A percentile compares a stretch with the other conserved stretches of the same genome.
Evolutionary conservation across 768 basidiomycete species (phyloP).

Genomic region (Panaeolus cyanescens): DNA sequence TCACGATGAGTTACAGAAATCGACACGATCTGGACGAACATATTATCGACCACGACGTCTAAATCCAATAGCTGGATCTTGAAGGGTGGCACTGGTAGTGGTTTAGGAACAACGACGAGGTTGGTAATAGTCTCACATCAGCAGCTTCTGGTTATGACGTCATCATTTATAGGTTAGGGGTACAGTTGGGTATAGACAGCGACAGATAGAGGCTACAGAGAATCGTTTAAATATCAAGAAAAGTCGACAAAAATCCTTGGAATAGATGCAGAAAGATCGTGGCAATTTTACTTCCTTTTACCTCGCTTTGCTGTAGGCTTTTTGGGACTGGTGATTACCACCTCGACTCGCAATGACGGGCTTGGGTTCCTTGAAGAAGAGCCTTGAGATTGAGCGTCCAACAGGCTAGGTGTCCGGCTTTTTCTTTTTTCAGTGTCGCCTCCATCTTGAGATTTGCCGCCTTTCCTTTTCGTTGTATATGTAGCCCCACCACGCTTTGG

Average conservation of each 20-base stretch:
- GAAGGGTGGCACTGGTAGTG: not conserved
- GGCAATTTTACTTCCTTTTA: not conserved
- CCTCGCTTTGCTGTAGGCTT: not conserved
- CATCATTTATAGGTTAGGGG: not conserved
- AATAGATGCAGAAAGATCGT: not conserved
- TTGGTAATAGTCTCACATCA: not conserved
- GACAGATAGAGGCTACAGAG: not conserved
- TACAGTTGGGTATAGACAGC: too few species aligned
- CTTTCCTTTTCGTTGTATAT: not conserved
- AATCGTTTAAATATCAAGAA: not conserved
- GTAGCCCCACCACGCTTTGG: not conserved
- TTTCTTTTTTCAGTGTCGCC: not conserved
- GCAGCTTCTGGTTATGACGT: not conserved
- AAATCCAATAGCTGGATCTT: not conserved
- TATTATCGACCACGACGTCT: not conserved
- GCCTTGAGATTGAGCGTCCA: not conserved
- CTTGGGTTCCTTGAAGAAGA: not conserved
- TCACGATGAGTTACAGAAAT: too few species aligned
- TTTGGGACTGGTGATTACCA: not conserved
- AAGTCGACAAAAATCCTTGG: not conserved
- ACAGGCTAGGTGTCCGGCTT: not conserved
- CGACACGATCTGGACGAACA: too few species aligned
- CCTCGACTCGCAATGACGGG: not conserved
- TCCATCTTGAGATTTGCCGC: not conserved
- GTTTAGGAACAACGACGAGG: not conserved